Base-by-base conservation (phyloP, 768 basidiomycete species). In the Boletus rufocinnamomeus region DNA sequence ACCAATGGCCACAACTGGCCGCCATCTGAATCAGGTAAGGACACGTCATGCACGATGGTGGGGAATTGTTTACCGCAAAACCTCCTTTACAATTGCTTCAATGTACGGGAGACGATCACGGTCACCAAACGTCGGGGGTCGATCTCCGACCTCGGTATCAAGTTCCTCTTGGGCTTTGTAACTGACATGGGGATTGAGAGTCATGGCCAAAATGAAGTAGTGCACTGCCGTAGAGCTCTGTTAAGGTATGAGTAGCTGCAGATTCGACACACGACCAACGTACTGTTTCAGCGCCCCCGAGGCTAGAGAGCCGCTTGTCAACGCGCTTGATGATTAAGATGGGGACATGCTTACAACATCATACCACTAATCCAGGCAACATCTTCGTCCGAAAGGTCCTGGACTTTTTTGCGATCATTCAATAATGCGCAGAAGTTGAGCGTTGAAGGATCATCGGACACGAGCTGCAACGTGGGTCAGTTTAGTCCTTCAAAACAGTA, bases 281-380 rank as follows among this genome's bases (percentile, higher is more conserved):
- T 23, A 57, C 59, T 17, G 55, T 60, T 60, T 57, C 50, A 19
- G 59, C 50, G 11, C 59, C 59, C 2, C 37, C 59, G 8, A 60
- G 50, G 45, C 59, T 55, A 14, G 8, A 16, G 19, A 40, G 10
- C 8, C 4, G 13, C 4, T n/a, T 21, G 19, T 52, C 37, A 52
- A n/a, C 19, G 37, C 10, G 37, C 2, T 27, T 2, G 27, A 38
- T 37, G 17, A 4, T 27, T 4, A 14, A n/a, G 21, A 14, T 9
- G 14, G 28, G n/a, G n/a, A n/a, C 19, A 6, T 28, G 23, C 44
- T 46, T 47, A 57, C 59, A 60, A 60, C 30, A 52, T 60, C 50
- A 50, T 46, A 10, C 54, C 58, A 10, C 54, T 51, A 6, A 51
- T 56, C 58, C 58, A 59, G 6, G 58, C 59, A 35, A 60, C 59